These are phyloP conservation scores for Microbotryum lychnidis-dioicae DNA, from an alignment of 1,284 basidiomycete species.

Conservation along the genomic window DNA sequence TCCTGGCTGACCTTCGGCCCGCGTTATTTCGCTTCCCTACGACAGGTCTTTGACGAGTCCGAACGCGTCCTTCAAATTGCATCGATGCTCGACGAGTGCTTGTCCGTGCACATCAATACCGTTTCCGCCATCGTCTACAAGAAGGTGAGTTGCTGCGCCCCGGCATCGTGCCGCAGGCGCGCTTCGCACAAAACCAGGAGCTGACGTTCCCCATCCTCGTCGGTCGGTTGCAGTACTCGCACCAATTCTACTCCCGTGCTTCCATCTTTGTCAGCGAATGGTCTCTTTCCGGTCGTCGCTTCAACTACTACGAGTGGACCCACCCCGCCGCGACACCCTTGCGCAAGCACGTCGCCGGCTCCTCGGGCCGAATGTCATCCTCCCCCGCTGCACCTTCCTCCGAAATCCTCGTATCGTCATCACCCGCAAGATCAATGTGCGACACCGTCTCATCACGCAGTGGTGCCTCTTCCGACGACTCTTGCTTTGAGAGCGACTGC, in stretches of 20 bases:
- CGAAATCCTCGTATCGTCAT: conserved; percentile 9
- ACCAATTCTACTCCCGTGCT: conserved; percentile 86
- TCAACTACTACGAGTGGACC: conserved; percentile 34
- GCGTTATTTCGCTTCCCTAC: conserved; percentile 2
- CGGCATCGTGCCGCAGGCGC: background rate
- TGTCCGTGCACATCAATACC: conserved; percentile 75
- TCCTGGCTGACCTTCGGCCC: conserved; percentile 5
- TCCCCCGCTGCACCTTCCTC: conserved; percentile 15
- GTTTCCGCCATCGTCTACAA: conserved; percentile 89
- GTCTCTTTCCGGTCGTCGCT: conserved; percentile 54
- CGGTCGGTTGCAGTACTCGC: conserved; percentile 58
- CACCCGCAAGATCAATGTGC: conserved; percentile 3
- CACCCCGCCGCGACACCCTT: conserved; percentile 27
- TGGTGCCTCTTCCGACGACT: conserved; percentile 13
- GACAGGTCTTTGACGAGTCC: conserved; percentile 54
- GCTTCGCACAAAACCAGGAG: background rate
- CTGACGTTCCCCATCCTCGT: background rate
- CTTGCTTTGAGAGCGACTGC: conserved; percentile 14
- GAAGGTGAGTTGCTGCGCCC: conserved; percentile 47
- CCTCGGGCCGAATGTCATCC: conserved; percentile 9
- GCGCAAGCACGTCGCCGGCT: conserved; percentile 8
- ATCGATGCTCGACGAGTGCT: conserved; percentile 71
- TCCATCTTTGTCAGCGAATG: conserved; percentile 85
- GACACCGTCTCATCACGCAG: conserved; percentile 22
- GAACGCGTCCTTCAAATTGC: conserved; percentile 58